Base-by-base conservation (phyloP, 345 rosid species). In the Rhodamnia argentea region DNA sequence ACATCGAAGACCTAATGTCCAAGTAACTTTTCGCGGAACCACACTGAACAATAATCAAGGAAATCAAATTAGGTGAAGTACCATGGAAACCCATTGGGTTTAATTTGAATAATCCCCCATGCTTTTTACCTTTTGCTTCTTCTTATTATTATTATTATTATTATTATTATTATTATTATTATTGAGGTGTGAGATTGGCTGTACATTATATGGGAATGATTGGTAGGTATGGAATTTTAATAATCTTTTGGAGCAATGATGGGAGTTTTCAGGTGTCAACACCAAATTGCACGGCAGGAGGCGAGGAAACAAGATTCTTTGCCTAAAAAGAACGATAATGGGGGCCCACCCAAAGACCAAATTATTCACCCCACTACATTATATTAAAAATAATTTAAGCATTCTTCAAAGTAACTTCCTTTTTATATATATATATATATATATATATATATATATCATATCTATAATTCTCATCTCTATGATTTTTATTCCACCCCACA, bases 81-180 rank as follows among this genome's bases (percentile, higher is more conserved):
- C 81, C 81, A 32, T 16, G 18, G 78, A 70, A 70, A 32, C 47
- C 10, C 24, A 70, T 16, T 32, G 2, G 78, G 78, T 70, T 32
- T 23, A 70, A 32, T 32, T 70, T 32, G 78, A 70, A 70, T 18
- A 32, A 40, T 37, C 7, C 1, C 13, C 47, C 47, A 24, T 37
- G 7, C 24, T 70, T 40, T 37, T 70, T 3, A 14, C 75, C 22
- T 7, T 29, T 6, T 15, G 18, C 55, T 54, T 54, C 0, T 20
- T 13, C 0, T 13, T 13, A 5, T 27, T 3, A 2, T 3, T 54
- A 1, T 20, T 13, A 2, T 13, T 13, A 5, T 27, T 3, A 2
- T 54, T 54, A 1, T 20, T 13, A 2, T 13, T 13, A 5, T 27
- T 3, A 2, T 3, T 37, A 37, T 7, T 14, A 27, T 27, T 27